These are phyloP conservation scores for Trichophyton benhamiae DNA, from an alignment of 2,329 filamentous ascomycete genomes.

Conservation along the genomic window DNA sequence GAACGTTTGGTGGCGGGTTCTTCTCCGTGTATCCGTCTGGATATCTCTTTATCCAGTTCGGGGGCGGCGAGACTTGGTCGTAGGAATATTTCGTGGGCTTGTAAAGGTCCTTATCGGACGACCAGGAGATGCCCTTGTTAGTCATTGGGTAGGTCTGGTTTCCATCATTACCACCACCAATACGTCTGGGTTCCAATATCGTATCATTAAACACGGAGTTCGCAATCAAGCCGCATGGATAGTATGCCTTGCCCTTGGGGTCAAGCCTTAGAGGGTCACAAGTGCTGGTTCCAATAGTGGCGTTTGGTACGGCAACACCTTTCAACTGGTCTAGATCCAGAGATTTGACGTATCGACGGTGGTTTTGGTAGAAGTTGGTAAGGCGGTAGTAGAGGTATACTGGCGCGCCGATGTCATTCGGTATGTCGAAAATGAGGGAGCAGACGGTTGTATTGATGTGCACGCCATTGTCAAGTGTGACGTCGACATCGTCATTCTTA, in stretches of 20 bases:
- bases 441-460: constrained; percentile 44
- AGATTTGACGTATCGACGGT: constrained; percentile 87
- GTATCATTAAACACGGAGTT: constrained; percentile 97
- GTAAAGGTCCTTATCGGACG: constrained; percentile 69
- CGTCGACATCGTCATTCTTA: constrained; percentile 10
- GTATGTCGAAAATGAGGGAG: constrained; percentile 64
- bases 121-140: constrained; percentile 71
- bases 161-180: constrained; percentile 37
- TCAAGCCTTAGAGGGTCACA: constrained; percentile 61
- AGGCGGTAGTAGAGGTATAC: constrained; percentile 91
- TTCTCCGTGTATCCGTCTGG: constrained; percentile 55
- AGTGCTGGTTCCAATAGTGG: constrained; percentile 52
- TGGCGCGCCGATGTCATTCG: constrained; percentile 64
- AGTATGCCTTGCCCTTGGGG: constrained; percentile 56
- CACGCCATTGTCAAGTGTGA: constrained; percentile 17
- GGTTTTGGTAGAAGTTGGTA: constrained; percentile 98
- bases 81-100: constrained; percentile 53
- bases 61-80: constrained; percentile 62
- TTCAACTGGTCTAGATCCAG: constrained; percentile 74
- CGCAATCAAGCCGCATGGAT: constrained; percentile 89
- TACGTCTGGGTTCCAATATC: constrained; percentile 52
- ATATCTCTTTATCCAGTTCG: constrained; percentile 67
- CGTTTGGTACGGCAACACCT: constrained; percentile 50
- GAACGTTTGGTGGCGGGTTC: constrained; percentile 57
- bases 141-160: constrained; percentile 60